Base-by-base conservation (phyloP, 805 yeast genomes). In the Yamadazyma akitaensis region DNA sequence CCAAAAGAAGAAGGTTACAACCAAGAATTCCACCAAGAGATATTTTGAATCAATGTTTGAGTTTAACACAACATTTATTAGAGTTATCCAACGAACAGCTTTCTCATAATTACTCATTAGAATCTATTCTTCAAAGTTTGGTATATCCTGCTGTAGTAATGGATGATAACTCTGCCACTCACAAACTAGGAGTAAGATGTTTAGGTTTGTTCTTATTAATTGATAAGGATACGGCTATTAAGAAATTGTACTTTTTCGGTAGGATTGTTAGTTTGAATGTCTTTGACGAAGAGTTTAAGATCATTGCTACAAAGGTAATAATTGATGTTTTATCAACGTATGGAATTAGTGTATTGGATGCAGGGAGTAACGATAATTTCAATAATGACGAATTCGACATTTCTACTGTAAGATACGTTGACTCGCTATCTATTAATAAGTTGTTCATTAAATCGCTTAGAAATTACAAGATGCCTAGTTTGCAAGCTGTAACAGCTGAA, bases 401-500 rank as follows among this genome's bases (percentile, higher is more conserved):
- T 17, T 49, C 42, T n/a, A 19, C 44, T 18, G 41, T 37, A 18
- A 41, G 46, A 37, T 46, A 37, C 36, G 85, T 82, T 18, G 90
- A 84, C 58, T 74, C 85, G 0, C 65, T 79, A 44, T 82, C 85
- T 0, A 68, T 85, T 47, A 88, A 87, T 49, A 80, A 84, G 59
- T 67, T 88, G 25, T 84, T 86, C 51, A 85, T 82, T 67, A 79
- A 82, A 59, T 77, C 84, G 1, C 67, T 87, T 53, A 77, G 80
- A 57, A 76, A 76, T 52, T 70, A 69, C 47, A 76, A 76, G 4
- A 68, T 78, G 53, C 87, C 87, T 1, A 77, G 76, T 24, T 74
- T 89, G 16, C 96, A 88, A 61, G 82, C 92, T 0, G 73, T 81
- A 1, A 85, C 92, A 9, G 96, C 92, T 0, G 96, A 88, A 58